Evolutionary conservation across 2,329 filamentous ascomycete genomes (phyloP).

Genomic region (Xylaria sp.): DNA sequence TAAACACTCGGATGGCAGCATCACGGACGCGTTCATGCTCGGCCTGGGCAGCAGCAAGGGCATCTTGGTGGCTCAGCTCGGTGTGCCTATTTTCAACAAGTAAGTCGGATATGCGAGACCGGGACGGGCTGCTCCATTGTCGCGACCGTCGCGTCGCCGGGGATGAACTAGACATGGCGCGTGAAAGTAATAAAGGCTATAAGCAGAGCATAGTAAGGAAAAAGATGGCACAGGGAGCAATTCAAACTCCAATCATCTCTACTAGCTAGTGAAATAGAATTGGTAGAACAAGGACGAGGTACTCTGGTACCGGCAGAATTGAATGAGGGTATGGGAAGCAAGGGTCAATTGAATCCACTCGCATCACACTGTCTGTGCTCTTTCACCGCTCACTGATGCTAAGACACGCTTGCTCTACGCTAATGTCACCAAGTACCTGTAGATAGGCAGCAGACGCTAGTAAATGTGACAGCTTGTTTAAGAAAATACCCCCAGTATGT

Average conservation of each 20-base stretch:
- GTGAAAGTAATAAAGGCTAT: conserved; percentile 19
- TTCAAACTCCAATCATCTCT: neutral
- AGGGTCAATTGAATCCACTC: neutral
- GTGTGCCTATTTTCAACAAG: conserved; percentile 67
- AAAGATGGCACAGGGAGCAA: conserved; percentile 8
- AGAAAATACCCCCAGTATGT: neutral
- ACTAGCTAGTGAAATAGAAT: neutral
- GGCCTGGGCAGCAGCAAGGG: conserved; percentile 67
- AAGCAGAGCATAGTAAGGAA: conserved; percentile 29
- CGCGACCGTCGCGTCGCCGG: conserved; percentile 45
- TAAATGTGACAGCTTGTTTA: neutral
- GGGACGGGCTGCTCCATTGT: conserved; percentile 50
- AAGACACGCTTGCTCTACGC: no score
- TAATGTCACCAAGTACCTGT: neutral
- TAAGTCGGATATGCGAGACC: conserved; percentile 61
- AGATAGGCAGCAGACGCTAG: no score
- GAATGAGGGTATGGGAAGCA: conserved; percentile 2
- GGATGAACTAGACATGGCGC: conserved; percentile 52
- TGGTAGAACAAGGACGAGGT: neutral
- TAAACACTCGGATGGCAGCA: conserved; percentile 54
- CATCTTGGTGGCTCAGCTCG: conserved; percentile 67
- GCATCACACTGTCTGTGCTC: neutral
- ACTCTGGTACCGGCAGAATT: conserved; percentile 6
- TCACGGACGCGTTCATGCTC: conserved; percentile 70
- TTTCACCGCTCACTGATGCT: neutral